Evolutionary conservation across 1,284 basidiomycete species (phyloP).

Genomic region (Ceratobasidium sp.): DNA sequence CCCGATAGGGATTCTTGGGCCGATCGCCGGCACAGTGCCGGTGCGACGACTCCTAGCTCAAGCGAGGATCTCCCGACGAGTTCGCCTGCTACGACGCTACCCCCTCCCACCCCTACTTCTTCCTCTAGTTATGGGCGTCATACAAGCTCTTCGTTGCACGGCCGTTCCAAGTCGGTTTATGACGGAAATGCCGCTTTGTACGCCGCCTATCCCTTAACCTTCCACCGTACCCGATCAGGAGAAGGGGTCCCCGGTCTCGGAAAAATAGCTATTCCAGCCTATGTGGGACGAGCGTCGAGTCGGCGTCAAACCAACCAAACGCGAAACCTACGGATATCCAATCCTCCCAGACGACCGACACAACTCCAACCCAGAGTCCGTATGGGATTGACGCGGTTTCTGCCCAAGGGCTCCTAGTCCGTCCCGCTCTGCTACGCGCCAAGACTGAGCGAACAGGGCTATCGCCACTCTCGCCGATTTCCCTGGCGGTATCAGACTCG

Average conservation of each 20-base stretch:
- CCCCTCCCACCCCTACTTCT: not conserved
- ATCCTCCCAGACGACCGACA: not conserved
- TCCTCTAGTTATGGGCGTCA: slow-evolving; percentile 2
- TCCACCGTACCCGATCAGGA: slow-evolving; percentile 27
- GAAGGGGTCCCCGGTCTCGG: slow-evolving; percentile 5
- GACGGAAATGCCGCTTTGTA: slow-evolving; percentile 20
- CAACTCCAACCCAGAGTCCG: slow-evolving; percentile 24
- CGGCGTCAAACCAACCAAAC: not conserved
- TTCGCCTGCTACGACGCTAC: not conserved
- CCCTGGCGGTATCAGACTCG: slow-evolving; percentile 1
- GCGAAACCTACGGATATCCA: not conserved
- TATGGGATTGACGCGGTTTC: slow-evolving; percentile 28
- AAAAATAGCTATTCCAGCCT: slow-evolving; percentile 17
- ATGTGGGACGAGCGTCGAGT: not conserved
- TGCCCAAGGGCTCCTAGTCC: slow-evolving; percentile 27
- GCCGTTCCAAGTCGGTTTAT: not conserved
- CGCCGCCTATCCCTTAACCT: slow-evolving; percentile 30
- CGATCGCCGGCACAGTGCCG: slow-evolving; percentile 5
- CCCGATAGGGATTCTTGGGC: slow-evolving; percentile 10
- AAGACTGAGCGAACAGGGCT: slow-evolving; percentile 10
- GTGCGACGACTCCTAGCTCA: slow-evolving; percentile 7
- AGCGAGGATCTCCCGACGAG: slow-evolving; percentile 19
- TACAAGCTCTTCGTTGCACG: slow-evolving; percentile 5
- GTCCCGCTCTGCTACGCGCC: slow-evolving; percentile 30
- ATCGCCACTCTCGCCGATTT: slow-evolving; percentile 8